Evolutionary conservation across 1,284 basidiomycete genomes (phyloP).

Genomic region (Afroboletus lepidellus): DNA sequence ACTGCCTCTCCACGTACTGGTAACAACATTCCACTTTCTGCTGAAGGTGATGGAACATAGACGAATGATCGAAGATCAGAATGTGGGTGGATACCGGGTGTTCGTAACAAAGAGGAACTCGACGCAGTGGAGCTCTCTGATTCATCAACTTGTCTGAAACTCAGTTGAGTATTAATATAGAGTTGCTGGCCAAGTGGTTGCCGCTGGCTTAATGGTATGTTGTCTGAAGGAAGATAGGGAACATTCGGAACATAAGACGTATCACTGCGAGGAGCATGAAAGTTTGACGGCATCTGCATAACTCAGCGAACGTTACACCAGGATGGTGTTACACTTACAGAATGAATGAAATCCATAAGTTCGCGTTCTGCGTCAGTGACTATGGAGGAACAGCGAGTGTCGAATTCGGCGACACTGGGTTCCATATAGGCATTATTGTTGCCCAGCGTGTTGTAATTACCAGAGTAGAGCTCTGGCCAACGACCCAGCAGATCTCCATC

Average conservation of each 20-base stretch:
- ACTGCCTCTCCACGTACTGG: slow-evolving; percentile 11
- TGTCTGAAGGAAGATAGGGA: background rate
- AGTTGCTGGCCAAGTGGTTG: slow-evolving; percentile 16
- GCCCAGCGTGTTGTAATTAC: background rate
- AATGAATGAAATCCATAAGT: background rate
- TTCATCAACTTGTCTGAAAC: slow-evolving; percentile 3
- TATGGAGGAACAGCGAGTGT: background rate
- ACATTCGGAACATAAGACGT: background rate
- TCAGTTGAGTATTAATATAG: slow-evolving; percentile 20
- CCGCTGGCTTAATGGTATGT: slow-evolving; percentile 2
- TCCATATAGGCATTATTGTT: background rate
- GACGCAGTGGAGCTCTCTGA: slow-evolving; percentile 24
- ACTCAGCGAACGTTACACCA: slow-evolving; percentile 3
- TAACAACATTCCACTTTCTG: slow-evolving; percentile 3
- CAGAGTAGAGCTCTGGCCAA: slow-evolving; percentile 13
- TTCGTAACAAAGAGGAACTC: slow-evolving; percentile 16
- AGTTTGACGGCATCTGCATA: slow-evolving; percentile 7
- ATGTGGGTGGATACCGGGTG: slow-evolving; percentile 10
- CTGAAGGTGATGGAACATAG: slow-evolving; percentile 7
- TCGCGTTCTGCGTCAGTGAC: background rate
- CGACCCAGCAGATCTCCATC: background rate
- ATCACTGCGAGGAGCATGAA: background rate
- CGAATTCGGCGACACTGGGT: background rate
- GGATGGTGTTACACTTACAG: slow-evolving; percentile 17
- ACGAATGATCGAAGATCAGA: slow-evolving; percentile 1